Evolutionary conservation across 768 basidiomycete species (phyloP), one percentile per base, ranked within the genome.

Genomic region (Tylopilus felleus): DNA sequence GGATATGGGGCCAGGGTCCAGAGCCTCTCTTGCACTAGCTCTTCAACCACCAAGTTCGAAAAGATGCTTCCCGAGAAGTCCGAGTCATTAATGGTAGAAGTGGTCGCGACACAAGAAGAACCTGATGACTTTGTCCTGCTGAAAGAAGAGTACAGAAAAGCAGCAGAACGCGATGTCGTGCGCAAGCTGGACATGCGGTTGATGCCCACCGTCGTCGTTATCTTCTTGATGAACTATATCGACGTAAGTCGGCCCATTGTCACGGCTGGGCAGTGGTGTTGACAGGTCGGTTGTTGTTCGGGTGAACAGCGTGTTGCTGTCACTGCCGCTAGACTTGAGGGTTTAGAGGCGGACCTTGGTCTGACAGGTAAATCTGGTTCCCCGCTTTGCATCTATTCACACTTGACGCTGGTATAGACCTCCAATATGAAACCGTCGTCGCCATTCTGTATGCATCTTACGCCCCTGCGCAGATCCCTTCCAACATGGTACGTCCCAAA

Each of bases 401-500:
- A 21, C 16, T 47, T 46, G 23, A 52, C 35, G 17, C 10, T 5
- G 19, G 31, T 22, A 12, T 52, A 83, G 82, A 78, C 53, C 63
- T 82, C 13, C 75, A 83, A 61, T 83, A 83, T 62, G 70, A 72
- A 22, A 77, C 77, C 4, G 68, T 82, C 19, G 65, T 84, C 14
- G 80, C 81, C 0, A 70, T 80, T 40, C 71, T 83, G 21, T 83
- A 77, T 56, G 84, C 73, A 4, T 80, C 82, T 1, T 84, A 86
- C 55, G 79, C 78, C 41, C 83, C 84, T 3, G 13, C 13, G 6
- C 31, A 33, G 31, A 33, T 33, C 31, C 31, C 31, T 8, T 33
- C 31, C 31, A 2, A 84, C 61, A 84, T 86, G 80, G 83, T 80
- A 57, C n/a, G 71, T 40, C 5, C 47, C 17, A 1, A 45, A 16